These are phyloP conservation scores for Fonsecaea multimorphosa DNA, from an alignment of 2,329 filamentous ascomycete genomes.

Conservation along the genomic window DNA sequence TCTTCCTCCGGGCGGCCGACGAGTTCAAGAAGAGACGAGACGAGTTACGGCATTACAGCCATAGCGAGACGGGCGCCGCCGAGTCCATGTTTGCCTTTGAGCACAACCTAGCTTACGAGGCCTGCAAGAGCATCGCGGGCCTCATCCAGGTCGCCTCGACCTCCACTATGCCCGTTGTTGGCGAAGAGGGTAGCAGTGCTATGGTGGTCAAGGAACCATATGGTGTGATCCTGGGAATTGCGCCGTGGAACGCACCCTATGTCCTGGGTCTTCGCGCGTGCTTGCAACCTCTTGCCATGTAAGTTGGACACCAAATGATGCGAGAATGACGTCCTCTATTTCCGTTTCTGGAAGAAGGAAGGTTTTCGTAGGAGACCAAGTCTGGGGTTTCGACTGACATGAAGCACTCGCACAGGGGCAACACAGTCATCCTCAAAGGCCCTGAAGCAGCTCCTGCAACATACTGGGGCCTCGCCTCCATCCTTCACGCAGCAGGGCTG, in stretches of 20 bases:
- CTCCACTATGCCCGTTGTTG: constrained; percentile 57
- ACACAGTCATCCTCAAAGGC: constrained; percentile 75
- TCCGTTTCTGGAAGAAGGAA: neutral
- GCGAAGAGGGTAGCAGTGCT: constrained; percentile 60
- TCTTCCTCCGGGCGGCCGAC: constrained; percentile 71
- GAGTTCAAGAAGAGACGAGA: constrained; percentile 64
- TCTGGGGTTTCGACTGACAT: constrained; percentile 2
- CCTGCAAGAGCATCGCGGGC: constrained; percentile 32
- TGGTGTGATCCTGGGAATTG: constrained; percentile 79
- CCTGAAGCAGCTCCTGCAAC: constrained; percentile 71
- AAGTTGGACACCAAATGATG: neutral
- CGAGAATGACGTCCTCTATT: neutral
- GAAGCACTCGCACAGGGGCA: constrained; percentile 64
- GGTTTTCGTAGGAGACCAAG: neutral
- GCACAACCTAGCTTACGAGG: constrained; percentile 31
- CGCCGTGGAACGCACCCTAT: constrained; percentile 72
- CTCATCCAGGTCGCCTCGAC: constrained; percentile 40
- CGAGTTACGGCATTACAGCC: constrained; percentile 67
- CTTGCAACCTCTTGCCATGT: constrained; percentile 65
- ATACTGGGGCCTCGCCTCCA: constrained; percentile 66
- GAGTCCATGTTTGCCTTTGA: constrained; percentile 46
- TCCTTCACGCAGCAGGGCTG: constrained; percentile 76
- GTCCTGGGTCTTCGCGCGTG: constrained; percentile 59
- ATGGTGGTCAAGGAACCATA: constrained; percentile 77
- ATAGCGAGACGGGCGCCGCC: constrained; percentile 62